These are phyloP conservation scores for Lachnum nothofagi DNA, from an alignment of 2,329 filamentous ascomycete genomes.

Conservation along the genomic window DNA sequence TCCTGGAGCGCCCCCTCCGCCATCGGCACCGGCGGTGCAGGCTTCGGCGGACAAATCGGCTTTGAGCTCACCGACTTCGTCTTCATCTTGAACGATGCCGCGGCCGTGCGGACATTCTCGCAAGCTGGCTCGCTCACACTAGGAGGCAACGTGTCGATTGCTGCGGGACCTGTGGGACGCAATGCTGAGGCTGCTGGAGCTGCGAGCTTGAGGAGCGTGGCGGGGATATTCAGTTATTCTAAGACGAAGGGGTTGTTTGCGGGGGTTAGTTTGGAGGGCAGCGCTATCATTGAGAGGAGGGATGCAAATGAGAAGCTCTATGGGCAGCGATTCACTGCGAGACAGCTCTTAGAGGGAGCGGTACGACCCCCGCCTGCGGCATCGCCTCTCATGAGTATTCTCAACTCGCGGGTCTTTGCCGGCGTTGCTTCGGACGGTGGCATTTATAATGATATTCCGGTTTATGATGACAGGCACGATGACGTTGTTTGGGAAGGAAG, in stretches of 20 bases:
- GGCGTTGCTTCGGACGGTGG: conserved; percentile 53
- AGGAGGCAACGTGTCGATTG: conserved; percentile 93
- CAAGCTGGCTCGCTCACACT: conserved; percentile 87
- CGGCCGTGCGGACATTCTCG: conserved; percentile 87
- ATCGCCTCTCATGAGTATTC: conserved; percentile 74
- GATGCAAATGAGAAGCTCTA: conserved; percentile 98
- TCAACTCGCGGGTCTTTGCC: conserved; percentile 80
- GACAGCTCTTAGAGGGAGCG: conserved; percentile 72
- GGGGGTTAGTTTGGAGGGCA: conserved; percentile 89
- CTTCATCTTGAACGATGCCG: conserved; percentile 91
- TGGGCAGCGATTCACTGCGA: conserved; percentile 72
- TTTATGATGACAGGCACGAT: conserved; percentile 80
- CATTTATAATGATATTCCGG: conserved; percentile 91
- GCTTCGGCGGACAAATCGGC: conserved; percentile 80
- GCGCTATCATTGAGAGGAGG: conserved; percentile 85
- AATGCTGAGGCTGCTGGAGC: conserved; percentile 95
- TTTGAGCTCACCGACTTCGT: conserved; percentile 92
- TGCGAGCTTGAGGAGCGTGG: conserved; percentile 81
- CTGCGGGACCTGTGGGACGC: conserved; percentile 85
- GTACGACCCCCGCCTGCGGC: conserved; percentile 76
- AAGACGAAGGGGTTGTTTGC: conserved; percentile 98
- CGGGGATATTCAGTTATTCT: conserved; percentile 92
- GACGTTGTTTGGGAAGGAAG: conserved; percentile 79
- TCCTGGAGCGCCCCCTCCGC: conserved; percentile 77
- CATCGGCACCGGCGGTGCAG: conserved; percentile 74